These are phyloP conservation scores for Hansenula anomala DNA, from an alignment of 1,139 yeast genomes.

Conservation along the genomic window DNA sequence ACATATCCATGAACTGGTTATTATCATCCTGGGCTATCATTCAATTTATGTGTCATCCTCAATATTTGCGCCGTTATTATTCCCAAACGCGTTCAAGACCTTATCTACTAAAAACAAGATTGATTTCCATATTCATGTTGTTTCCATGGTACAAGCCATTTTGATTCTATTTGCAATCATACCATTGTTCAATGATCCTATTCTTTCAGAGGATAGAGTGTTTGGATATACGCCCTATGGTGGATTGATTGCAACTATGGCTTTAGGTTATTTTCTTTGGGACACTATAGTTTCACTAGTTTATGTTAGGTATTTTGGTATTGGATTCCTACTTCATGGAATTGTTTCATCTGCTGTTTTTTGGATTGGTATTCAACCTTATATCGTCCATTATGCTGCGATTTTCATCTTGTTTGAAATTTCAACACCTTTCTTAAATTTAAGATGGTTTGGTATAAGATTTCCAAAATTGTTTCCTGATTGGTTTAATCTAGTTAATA, in stretches of 20 bases:
- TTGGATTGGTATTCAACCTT: constrained; percentile 59
- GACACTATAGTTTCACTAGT: constrained; percentile 64
- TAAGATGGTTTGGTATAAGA: constrained; percentile 85
- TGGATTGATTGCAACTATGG: constrained; percentile 64
- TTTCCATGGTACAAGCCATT: constrained; percentile 71
- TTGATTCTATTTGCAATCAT: constrained; percentile 48
- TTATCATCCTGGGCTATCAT: constrained; percentile 36
- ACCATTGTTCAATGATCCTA: constrained; percentile 59
- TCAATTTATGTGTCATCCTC: constrained; percentile 33
- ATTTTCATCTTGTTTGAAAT: constrained; percentile 82
- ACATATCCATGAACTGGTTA: constrained; percentile 42
- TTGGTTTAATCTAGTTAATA: constrained; percentile 56
- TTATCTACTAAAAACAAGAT: constrained; percentile 43
- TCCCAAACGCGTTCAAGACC: constrained; percentile 39
- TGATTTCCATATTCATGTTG: constrained; percentile 78
- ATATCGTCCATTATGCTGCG: constrained; percentile 80
- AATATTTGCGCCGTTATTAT: constrained; percentile 36
- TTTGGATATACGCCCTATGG: constrained; percentile 71
- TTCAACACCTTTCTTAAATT: constrained; percentile 88
- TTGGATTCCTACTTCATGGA: constrained; percentile 84
- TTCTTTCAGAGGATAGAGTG: constrained; percentile 45
- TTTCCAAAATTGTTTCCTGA: constrained; percentile 57
- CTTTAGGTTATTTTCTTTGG: constrained; percentile 91
- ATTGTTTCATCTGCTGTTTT: constrained; percentile 76
- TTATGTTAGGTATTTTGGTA: constrained; percentile 62